These are phyloP conservation scores for Rhodamnia rubescens DNA, from an alignment of 345 rosid species.

Conservation along the genomic window DNA sequence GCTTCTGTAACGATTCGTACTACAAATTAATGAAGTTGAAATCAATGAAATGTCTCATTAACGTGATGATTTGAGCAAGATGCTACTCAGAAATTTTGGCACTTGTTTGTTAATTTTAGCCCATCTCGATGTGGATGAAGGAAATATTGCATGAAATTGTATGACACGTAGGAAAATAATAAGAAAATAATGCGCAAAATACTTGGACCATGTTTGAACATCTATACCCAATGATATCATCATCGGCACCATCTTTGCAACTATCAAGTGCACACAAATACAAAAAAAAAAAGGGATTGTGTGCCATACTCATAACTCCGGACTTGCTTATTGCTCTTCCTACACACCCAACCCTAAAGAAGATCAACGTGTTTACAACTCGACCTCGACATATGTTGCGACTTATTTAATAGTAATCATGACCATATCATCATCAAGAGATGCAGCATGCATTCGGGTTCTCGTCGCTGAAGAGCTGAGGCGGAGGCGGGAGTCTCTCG, in stretches of 20 bases:
- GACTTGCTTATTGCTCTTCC: background rate
- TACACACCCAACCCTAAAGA: background rate
- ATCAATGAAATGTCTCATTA: background rate
- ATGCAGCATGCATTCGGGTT: constrained; percentile 88
- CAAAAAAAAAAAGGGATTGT: background rate
- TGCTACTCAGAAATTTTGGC: background rate
- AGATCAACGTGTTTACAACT: background rate
- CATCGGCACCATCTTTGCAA: background rate
- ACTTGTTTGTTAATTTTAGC: background rate
- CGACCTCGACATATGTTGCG: background rate
- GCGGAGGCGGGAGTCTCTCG: constrained; percentile 51
- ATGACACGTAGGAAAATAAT: background rate
- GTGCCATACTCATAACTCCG: background rate
- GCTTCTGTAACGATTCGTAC: background rate
- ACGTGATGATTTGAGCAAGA: background rate
- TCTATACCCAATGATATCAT: background rate
- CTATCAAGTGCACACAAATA: background rate
- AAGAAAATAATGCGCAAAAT: background rate
- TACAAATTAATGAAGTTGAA: background rate
- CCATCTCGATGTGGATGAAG: background rate
- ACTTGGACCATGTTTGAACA: background rate
- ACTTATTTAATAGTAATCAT: background rate
- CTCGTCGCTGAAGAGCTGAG: constrained; percentile 85
- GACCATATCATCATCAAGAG: constrained; percentile 7
- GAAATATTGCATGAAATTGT: background rate